A percentile compares a stretch with the other conserved stretches of the same genome.
Evolutionary conservation across 2,329 filamentous ascomycete species (phyloP).

Genomic region (Trichoderma sp.): DNA sequence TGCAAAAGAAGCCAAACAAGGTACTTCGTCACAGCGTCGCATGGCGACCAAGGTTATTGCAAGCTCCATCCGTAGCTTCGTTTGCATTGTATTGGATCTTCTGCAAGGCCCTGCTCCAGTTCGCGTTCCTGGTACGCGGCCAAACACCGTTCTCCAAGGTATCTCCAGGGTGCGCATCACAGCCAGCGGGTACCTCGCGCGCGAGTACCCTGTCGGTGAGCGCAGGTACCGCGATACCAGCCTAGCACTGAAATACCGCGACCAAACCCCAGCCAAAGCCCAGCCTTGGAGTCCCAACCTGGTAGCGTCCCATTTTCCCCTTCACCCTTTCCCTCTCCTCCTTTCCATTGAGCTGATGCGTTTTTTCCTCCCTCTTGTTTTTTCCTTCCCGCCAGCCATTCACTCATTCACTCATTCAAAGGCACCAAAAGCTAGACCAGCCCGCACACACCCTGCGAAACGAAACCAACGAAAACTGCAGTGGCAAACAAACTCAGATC

Average conservation of each 20-base stretch:
- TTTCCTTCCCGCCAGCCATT: not conserved
- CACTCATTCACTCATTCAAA: not conserved
- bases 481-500: constrained; percentile 7
- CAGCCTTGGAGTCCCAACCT: constrained; percentile 14
- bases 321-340: constrained; percentile 22
- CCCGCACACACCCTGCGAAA: not conserved
- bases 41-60: constrained; percentile 16
- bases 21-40: not conserved
- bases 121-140: constrained; percentile 21
- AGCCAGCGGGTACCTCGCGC: not conserved
- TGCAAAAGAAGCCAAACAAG: not conserved
- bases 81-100: constrained; percentile 17
- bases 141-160: not conserved
- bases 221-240: constrained; percentile 9
- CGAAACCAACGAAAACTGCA: not conserved
- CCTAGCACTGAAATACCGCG: not conserved
- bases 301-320: constrained; percentile 24
- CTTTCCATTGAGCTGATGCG: constrained; percentile 2
- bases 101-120: constrained; percentile 17
- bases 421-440: not conserved
- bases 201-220: constrained; percentile 6
- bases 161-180: not conserved
- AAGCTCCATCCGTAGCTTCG: constrained; percentile 17
- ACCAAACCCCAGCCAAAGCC: not conserved
- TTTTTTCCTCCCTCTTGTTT: not conserved